phyloP scores from a whole-genome alignment of 2,329 filamentous ascomycete species.

The Xylaria polymorpha region DNA sequence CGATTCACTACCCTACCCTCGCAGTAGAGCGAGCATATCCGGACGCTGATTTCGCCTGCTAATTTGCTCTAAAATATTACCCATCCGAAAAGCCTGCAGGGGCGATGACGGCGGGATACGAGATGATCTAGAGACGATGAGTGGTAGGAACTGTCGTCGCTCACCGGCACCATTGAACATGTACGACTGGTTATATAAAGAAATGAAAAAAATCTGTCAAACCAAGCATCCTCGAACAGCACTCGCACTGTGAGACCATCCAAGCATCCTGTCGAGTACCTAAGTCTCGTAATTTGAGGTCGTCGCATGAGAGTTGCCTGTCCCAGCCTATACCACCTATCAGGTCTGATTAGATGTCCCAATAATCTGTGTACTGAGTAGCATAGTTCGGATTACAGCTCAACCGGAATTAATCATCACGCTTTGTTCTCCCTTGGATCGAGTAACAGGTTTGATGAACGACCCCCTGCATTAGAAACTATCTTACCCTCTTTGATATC shows the following conservation, averaged over 20 bases:
- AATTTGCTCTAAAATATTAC: slow-evolving; percentile 40
- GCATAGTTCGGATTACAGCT: background rate
- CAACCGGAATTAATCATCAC: background rate
- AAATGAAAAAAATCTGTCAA: slow-evolving; percentile 13
- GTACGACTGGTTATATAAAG: slow-evolving; percentile 15
- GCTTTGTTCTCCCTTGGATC: background rate
- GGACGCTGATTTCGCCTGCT: slow-evolving; percentile 41
- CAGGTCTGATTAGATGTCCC: background rate
- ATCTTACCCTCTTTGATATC: background rate
- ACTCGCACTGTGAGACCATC: slow-evolving; percentile 4
- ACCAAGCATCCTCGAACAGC: background rate
- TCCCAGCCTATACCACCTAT: background rate
- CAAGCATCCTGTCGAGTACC: background rate
- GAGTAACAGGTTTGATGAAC: slow-evolving; percentile 3
- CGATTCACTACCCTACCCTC: slow-evolving; percentile 76
- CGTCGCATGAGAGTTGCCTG: background rate
- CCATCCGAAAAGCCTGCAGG: background rate
- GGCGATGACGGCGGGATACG: background rate
- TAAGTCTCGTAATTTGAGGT: background rate
- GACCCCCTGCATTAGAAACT: background rate
- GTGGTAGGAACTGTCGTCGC: slow-evolving; percentile 8
- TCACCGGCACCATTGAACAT: slow-evolving; percentile 1
- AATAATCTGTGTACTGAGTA: background rate
- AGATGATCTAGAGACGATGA: slow-evolving; percentile 13
- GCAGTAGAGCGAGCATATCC: slow-evolving; percentile 53